Conservation (phyloP, 148 eudicot genomes). For the Fagopyrum esculentum region DNA sequence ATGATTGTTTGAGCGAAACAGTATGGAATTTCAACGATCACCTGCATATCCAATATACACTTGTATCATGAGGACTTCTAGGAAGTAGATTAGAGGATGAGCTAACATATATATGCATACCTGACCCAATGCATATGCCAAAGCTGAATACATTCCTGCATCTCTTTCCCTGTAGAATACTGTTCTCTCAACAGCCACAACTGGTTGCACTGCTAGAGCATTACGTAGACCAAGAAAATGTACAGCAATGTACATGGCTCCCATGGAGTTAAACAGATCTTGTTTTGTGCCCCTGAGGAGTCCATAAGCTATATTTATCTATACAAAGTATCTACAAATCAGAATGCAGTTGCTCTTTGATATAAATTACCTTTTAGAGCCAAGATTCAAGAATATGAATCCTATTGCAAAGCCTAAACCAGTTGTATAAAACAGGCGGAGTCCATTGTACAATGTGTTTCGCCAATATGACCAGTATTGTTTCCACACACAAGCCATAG, state of each 20-base stretch:
- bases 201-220: conserved; percentile 50
- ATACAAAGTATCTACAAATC: not conserved
- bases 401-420: conserved; percentile 28
- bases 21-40: not conserved
- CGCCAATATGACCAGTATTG: conserved; percentile 56
- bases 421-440: conserved; percentile 24
- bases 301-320: not conserved
- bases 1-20: not conserved
- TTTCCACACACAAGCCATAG: conserved; percentile 50
- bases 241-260: conserved; percentile 53
- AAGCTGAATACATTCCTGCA: conserved; percentile 64
- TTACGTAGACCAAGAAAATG: conserved; percentile 47
- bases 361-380: conserved; percentile 10
- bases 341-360: too few species aligned
- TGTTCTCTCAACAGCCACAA: conserved; percentile 51
- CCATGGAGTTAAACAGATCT: conserved; percentile 54
- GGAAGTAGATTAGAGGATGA: too few species aligned
- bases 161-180: conserved; percentile 68
- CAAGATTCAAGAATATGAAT: conserved; percentile 36
- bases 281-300: conserved; percentile 23
- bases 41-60: not conserved
- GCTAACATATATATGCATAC: conserved; percentile 15
- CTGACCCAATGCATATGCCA: conserved; percentile 63
- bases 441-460: conserved; percentile 37
- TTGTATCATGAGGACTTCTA: too few species aligned